Evolutionary conservation across 495 filamentous ascomycete species (phyloP), one percentile per base, ranked within the genome.

Genomic region (Lophiotrema nucula): DNA sequence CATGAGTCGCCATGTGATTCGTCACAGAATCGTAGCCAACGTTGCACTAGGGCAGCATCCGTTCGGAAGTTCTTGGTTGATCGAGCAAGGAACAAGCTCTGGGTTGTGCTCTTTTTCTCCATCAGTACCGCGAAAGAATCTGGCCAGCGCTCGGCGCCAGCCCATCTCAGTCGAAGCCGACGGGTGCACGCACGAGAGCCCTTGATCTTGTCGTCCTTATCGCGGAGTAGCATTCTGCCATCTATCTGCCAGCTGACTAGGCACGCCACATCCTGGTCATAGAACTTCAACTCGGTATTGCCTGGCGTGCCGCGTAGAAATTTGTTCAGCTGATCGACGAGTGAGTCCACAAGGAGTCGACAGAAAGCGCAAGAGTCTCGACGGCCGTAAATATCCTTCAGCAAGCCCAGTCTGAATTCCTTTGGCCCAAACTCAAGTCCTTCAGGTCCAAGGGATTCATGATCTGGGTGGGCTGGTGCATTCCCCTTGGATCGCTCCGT

Each of bases 371-470:
- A 35, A 15, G 15, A 8, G 15, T 35, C 47, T 49, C 22, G 23
- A 6, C 18, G 4, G 3, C 12, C 11, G 25, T 53, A 39, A n/a
- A 53, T 22, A 11, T 53, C 49, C 4, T 23, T 5, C 4, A 53
- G 33, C 4, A 23, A 4, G 15, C 49, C 49, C 13, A 53, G 15
- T 13, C 23, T 23, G 33, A 41, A 53, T 28, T 53, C 49, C 21
- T 42, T 22, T 4, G 49, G 49, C 3, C 49, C 49, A 18, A 53
- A 53, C 24, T 53, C 49, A 21, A 53, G 37, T 3, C 49, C 49
- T 41, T 43, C 49, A 15, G 28, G 49, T 11, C 49, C 49, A 12
- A 53, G 28, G 4, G 15, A 13, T 16, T 53, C 49, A 3, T 42
- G 16, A 42, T 8, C 26, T n/a, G 33, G 5, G 6, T 15, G 16